Percentiles rank a stretch among this genome's conserved stretches.
Conservation (phyloP, 768 basidiomycete species). For the Boletus rubroflammeus region DNA sequence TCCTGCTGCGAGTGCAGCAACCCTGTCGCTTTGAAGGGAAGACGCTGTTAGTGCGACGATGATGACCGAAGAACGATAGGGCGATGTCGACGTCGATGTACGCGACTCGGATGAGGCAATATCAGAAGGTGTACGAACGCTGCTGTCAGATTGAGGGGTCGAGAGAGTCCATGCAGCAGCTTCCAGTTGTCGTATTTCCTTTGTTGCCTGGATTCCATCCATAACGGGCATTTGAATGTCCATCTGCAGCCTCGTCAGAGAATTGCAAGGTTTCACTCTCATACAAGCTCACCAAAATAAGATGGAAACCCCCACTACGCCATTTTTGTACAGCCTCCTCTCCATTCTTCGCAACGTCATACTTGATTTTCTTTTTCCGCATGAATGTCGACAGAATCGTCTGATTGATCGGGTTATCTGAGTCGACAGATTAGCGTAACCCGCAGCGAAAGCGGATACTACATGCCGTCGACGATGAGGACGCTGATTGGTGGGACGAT, state of each 20-base stretch:
- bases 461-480: slow-evolving; percentile 92
- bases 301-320: slow-evolving; percentile 88
- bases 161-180: slow-evolving; percentile 65
- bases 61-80: slow-evolving; percentile 91
- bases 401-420: slow-evolving; percentile 98
- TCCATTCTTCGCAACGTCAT: slow-evolving; percentile 91
- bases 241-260: slow-evolving; percentile 62
- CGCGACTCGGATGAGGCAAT: slow-evolving; percentile 45
- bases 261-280: background rate
- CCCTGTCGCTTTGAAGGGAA: slow-evolving; percentile 90
- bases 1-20: slow-evolving; percentile 94
- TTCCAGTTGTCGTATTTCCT: slow-evolving; percentile 88
- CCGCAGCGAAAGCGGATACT: background rate
- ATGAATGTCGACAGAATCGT: slow-evolving; percentile 97
- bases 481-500: slow-evolving; percentile 97
- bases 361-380: slow-evolving; percentile 94
- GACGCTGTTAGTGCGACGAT: slow-evolving; percentile 99
- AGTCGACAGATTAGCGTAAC: slow-evolving; percentile 10
- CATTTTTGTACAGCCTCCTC: slow-evolving; percentile 95
- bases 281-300: slow-evolving; percentile 73
- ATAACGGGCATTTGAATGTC: slow-evolving; percentile 99
- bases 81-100: slow-evolving; percentile 47
- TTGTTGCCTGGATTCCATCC: slow-evolving; percentile 97
- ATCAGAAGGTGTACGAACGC: slow-evolving; percentile 51
- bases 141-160: slow-evolving; percentile 58